Evolutionary conservation across 2,329 filamentous ascomycete species (phyloP), one percentile per base, ranked within the genome.

Genomic region (Colletotrichum brevisporum): DNA sequence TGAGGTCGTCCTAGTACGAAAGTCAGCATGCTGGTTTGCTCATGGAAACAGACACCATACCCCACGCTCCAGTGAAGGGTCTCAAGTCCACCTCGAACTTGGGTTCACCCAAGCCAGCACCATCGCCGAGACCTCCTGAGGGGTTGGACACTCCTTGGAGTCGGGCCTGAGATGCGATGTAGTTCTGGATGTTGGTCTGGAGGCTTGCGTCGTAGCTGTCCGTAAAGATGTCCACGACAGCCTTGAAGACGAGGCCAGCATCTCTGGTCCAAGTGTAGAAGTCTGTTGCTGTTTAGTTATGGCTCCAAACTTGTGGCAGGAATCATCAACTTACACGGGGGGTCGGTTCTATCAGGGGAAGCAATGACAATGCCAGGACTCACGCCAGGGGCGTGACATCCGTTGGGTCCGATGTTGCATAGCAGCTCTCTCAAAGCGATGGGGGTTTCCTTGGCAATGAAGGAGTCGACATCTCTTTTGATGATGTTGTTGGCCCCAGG

Each of bases 261-360:
- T 95, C 93, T 75, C 93, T 84, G 1, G 90, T 94, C 93, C 93
- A 95, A 1, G 91, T 94, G 75, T 90, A 95, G 76, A 87, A 94
- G 78, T 95, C 91, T 93, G 60, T 12, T 43, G 18, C 13, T 9
- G 67, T 53, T 73, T 47, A 75, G 72, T 45, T 67, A n/a, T 24
- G 12, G 4, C 12, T 6, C 21, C 6, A 21, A 16, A 45, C 26
- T 26, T 8, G 18, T 18, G 9, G 24, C n/a, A 50, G 5, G 18
- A 26, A 6, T 27, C 4, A 15, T 4, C 2, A 18, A 41, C 85
- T 80, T 78, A 90, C 88, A 91, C 73, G 89, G 82, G 5, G 89
- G 89, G 58, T 86, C 80, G 16, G 72, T 72, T 43, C 79, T 86
- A 70, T 84, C 86, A 4, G 89, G 89, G 50, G 84, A 86, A 16